Evolutionary conservation across 176 grass and related monocot species (phyloP).

Genomic region (Neostapfia colusana): DNA sequence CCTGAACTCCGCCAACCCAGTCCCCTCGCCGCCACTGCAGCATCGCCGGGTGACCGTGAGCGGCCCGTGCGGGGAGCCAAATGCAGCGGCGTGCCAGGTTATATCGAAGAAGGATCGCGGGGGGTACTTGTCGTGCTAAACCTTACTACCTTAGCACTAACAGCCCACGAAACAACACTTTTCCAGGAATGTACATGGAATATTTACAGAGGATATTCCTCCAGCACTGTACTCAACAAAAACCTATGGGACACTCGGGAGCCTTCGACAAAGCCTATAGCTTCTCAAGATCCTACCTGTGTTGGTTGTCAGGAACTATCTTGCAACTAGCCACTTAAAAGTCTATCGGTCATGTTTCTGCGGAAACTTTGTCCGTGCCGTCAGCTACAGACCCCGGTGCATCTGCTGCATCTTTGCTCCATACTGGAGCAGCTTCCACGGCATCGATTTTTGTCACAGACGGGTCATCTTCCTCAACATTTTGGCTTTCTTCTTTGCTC

Average conservation of each 20-base stretch:
- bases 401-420: constrained; percentile 12
- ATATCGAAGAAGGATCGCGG: too few species aligned
- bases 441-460: constrained; percentile 22
- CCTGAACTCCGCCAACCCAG: too few species aligned
- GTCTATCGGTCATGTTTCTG: not conserved
- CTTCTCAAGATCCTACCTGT: not conserved
- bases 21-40: too few species aligned
- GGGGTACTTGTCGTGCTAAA: not conserved
- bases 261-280: not conserved
- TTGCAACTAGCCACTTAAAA: not conserved
- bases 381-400: not conserved
- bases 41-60: too few species aligned
- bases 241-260: not conserved
- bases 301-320: not conserved
- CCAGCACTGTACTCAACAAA: not conserved
- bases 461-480: constrained; percentile 35
- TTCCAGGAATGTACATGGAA: not conserved
- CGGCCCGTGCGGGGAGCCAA: too few species aligned
- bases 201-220: not conserved
- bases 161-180: not conserved
- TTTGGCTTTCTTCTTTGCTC: constrained; percentile 39
- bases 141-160: not conserved
- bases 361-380: not conserved
- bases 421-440: constrained; percentile 11
- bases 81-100: too few species aligned